phyloP scores from a whole-genome alignment of 495 filamentous ascomycete genomes.

The Neurospora africana region DNA sequence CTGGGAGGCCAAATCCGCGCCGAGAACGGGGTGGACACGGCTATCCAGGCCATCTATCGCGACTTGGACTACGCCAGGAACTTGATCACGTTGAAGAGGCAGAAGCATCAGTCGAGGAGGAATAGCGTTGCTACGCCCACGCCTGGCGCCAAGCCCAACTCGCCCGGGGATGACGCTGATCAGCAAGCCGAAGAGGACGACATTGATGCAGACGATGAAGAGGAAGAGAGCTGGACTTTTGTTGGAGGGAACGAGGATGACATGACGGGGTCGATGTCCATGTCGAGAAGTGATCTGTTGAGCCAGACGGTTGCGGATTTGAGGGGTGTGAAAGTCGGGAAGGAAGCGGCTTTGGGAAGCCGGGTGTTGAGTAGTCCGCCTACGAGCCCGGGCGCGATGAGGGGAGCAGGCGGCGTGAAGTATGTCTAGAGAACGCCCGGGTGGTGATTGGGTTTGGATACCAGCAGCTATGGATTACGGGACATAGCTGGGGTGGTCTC shows the following conservation, averaged over 20 bases:
- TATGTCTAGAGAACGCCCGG: background rate
- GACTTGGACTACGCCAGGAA: conserved; percentile 93
- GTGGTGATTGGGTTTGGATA: background rate
- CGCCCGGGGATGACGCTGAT: background rate
- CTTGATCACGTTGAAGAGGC: conserved; percentile 53
- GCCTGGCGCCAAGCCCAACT: background rate
- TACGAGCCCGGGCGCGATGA: background rate
- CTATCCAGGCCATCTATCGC: conserved; percentile 87
- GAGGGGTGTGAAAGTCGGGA: conserved; percentile 1
- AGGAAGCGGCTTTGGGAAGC: background rate
- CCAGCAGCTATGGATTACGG: background rate
- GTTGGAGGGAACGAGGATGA: conserved; percentile 25
- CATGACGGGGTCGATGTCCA: background rate
- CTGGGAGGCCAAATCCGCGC: conserved; percentile 79
- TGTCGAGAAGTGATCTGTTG: background rate
- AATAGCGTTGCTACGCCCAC: conserved; percentile 10
- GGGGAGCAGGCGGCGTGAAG: background rate
- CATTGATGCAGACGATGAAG: conserved; percentile 18
- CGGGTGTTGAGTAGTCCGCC: background rate
- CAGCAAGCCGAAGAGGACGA: conserved; percentile 18
- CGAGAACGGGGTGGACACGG: conserved; percentile 82
- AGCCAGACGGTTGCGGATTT: conserved; percentile 13
- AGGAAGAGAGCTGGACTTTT: conserved; percentile 42
- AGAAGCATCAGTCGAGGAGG: conserved; percentile 44
- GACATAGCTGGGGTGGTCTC: background rate